Base-by-base conservation (phyloP, 2,329 filamentous ascomycete genomes). In the Fusarium agapanthi region DNA sequence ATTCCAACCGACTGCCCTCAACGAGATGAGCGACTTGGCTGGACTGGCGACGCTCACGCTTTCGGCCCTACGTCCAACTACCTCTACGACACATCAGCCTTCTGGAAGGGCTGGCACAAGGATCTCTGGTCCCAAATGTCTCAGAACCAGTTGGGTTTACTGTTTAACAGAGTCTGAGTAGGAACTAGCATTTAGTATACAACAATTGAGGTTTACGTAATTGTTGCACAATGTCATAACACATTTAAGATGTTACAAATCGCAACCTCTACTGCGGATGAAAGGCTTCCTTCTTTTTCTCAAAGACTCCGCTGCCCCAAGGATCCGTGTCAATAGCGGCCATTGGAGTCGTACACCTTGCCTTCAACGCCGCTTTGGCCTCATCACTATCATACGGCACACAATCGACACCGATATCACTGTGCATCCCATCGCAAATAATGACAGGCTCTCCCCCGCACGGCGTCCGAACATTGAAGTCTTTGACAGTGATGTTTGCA, bases 1-100 rank as follows among this genome's bases (percentile, higher is more conserved):
- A 78, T 90, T 1, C 88, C 88, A 0, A 90, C 88, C 0, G 89
- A 91, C 71, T 89, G 87, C 68, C 87, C 87, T 0, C 86, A 89
- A 70, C 80, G 86, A 6, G 86, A 89, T 53, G 87, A 89, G 77
- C 82, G 87, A 1, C 77, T 89, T 18, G 85, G 86, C 13, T 88
- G 88, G 88, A 87, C 84, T 1, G 85, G 88, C 34, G 85, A 67
- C 69, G 79, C 83, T 13, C 85, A 85, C 41, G 82, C 84, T 3
- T 90, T 90, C 65, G 79, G 81, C 1, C 84, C 86, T 0, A 85
- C 87, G 0, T 84, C 86, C 0, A 86, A 83, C 55, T 90, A 86
- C 68, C 80, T 91, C 0, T 90, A 86, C 76, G 81, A 89, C 71
- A 85, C 86, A 1, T 44, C 82, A 0, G 87, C 86, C 0, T 85